These are phyloP conservation scores for Immersiporthe knoxdaviesiana DNA, from an alignment of 2,329 filamentous ascomycete genomes.

Conservation along the genomic window DNA sequence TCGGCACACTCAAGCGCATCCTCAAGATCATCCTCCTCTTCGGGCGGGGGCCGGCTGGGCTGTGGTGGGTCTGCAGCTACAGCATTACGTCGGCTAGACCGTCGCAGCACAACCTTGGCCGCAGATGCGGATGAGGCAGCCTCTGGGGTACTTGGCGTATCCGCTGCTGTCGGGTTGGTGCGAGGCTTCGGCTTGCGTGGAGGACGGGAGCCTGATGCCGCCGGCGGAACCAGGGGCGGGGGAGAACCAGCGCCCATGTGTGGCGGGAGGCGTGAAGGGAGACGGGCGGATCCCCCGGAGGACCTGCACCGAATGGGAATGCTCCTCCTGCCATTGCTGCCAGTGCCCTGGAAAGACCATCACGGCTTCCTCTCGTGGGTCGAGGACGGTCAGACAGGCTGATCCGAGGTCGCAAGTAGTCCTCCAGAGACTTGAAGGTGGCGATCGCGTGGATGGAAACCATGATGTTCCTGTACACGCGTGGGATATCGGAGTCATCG, in stretches of 20 bases:
- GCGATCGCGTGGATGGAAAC: slow-evolving; percentile 98
- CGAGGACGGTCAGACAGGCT: slow-evolving; percentile 69
- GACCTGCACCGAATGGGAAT: slow-evolving; percentile 52
- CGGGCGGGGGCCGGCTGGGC: slow-evolving; percentile 54
- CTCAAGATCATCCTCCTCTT: slow-evolving; percentile 64
- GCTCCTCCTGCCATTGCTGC: slow-evolving; percentile 77
- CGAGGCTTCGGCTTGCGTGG: slow-evolving; percentile 53
- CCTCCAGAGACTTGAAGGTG: slow-evolving; percentile 94
- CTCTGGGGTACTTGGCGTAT: slow-evolving; percentile 48
- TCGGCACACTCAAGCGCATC: slow-evolving; percentile 89
- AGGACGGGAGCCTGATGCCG: slow-evolving; percentile 49
- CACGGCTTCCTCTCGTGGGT: slow-evolving; percentile 59
- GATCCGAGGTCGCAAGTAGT: slow-evolving; percentile 91
- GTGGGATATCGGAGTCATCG: slow-evolving; percentile 86
- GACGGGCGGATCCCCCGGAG: slow-evolving; percentile 54
- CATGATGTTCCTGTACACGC: slow-evolving; percentile 90
- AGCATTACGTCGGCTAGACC: slow-evolving; percentile 65
- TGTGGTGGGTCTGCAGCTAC: slow-evolving; percentile 56
- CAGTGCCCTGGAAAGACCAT: slow-evolving; percentile 69
- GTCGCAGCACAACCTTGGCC: slow-evolving; percentile 63
- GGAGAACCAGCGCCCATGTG: slow-evolving; percentile 31
- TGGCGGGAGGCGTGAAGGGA: slow-evolving; percentile 45
- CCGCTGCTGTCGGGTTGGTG: slow-evolving; percentile 44
- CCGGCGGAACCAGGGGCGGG: slow-evolving; percentile 44
- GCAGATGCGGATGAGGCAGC: slow-evolving; percentile 52